Evolutionary conservation across 768 basidiomycete species (phyloP), one percentile per base, ranked within the genome.

Genomic region (Leccinum broughii): DNA sequence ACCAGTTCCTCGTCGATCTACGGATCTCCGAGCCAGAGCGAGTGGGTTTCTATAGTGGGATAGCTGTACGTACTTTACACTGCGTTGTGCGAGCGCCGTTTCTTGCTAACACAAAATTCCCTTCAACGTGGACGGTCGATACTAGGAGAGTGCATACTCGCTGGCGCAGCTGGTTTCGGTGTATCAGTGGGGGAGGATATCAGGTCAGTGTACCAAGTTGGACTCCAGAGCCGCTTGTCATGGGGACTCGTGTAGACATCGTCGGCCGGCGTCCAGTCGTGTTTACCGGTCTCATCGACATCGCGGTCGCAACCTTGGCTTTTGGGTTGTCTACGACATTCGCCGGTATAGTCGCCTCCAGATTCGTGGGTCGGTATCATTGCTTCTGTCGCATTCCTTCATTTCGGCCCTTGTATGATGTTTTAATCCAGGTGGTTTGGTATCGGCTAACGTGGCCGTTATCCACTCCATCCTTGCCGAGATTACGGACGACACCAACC

Each of bases 111-210:
- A 10, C 10, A 44, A 44, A 9, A 3, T 44, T 20, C n/a, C n/a
- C n/a, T 5, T 5, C n/a, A 0, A 44, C 5, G 4, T 44, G 44
- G 44, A 20, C 17, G 39, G 17, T 8, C 39, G 15, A 41, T 41
- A n/a, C n/a, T 46, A 88, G 87, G 86, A 88, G 67, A 85, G 85
- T 35, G 78, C 78, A 10, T 88, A 87, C 66, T 84, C 85, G 6
- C 63, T 89, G 26, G 77, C 83, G 0, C 85, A 88, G 66, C 75
- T 86, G 11, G 70, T 82, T 46, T 83, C 82, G 6, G 85, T 87
- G 41, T 84, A 85, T 63, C 80, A 83, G 11, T 88, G 85, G 83
- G 87, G 84, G 14, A 76, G 72, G 30, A 63, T 85, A 30, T 88
- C 85, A 34, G 84, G 85, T 70, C n/a, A 1, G 68, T 78, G 22